Base-by-base conservation (phyloP, 352 stramenopile genomes). In the Phytophthora pini region DNA sequence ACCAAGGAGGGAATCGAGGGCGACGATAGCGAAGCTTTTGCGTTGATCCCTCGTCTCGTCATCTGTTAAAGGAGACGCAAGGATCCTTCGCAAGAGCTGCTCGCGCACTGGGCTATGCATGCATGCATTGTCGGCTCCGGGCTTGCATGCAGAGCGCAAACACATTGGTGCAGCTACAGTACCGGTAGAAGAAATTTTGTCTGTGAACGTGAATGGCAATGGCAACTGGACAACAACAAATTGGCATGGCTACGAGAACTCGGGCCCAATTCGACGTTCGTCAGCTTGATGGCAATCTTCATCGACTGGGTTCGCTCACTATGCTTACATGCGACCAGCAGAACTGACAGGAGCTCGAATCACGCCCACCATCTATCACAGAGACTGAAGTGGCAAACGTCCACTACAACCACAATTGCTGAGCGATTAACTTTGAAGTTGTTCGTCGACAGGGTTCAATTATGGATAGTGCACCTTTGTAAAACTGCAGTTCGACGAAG, bases 21-120 rank as follows among this genome's bases (percentile, higher is more conserved):
- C n/a, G 26, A 13, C 24, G 45, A 38, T 24, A 51, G 13, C 26
- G 13, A 56, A 27, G 34, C 9, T 6, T 17, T 20, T 11, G 12
- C 26, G 41, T 13, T 39, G 24, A 26, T 39, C 32, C 15, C 34
- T 29, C 26, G 31, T 58, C 11, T 38, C 20, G 34, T 27, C 34
- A 65, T 50, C 38, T 58, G 46, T 43, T 58, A 51, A 65, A 43
- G 12, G 15, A 31, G 20, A 44, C 22, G 22, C 7, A 22, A 39
- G 46, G 56, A 65, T 56, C 50, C 34, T 46, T 46, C 50, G 32
- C 20, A n/a, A 56, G 50, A 56, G 58, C 58, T 60, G 22, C 24
- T 65, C 58, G 58, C 40, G 32, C 58, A 46, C 58, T 38, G 48
- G 58, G 49, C 58, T 65, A 65, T 65, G 49, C 51, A 59, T 53